Base-by-base conservation (phyloP, 805 yeast genomes). In the Metschnikowia sp. region DNA sequence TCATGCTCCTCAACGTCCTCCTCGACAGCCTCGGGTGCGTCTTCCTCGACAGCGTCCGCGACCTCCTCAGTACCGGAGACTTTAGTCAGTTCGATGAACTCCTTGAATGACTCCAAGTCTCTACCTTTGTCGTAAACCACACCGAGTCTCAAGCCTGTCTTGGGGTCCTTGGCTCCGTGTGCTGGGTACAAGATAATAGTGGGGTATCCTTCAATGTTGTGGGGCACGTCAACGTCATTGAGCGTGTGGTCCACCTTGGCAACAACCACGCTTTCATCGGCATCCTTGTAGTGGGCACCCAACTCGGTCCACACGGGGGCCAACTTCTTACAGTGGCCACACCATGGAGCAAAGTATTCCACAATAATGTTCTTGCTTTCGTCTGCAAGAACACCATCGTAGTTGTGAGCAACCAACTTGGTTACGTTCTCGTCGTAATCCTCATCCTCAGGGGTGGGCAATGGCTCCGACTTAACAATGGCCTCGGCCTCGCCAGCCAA, bases 341-440 rank as follows among this genome's bases (percentile, higher is more conserved):
- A 90, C 97, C 97, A 91, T 72, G 96, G 95, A 41, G 98, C 97
- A 64, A 88, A 91, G 72, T 91, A 92, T 74, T 88, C 87, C 47
- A 92, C 96, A 48, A 91, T 70, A 33, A 87, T 84, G 64, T 86
- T 92, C 72, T 82, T 85, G 39, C 65, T 48, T 56, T 61, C 44
- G 59, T 83, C 83, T 30, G 68, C 68, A 44, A 88, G 78, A 50
- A 88, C 70, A 32, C 77, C 81, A 42, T 86, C 85, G 70, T 88
- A 94, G 62, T 83, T 88, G 71, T 82, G 79, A 57, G 89, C 96
- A 51, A 92, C 97, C 57, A 92, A 77, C 62, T 81, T 84, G 65
- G 75, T 74, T 40, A 86, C 92, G 45, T 85, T 81, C 44, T 75
- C 76, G 18, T 60, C 54, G 26, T 60, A 61, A 42, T 80, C 77